Base-by-base conservation (phyloP, 768 basidiomycete species). In the Goffeauzyma gilvescens region DNA sequence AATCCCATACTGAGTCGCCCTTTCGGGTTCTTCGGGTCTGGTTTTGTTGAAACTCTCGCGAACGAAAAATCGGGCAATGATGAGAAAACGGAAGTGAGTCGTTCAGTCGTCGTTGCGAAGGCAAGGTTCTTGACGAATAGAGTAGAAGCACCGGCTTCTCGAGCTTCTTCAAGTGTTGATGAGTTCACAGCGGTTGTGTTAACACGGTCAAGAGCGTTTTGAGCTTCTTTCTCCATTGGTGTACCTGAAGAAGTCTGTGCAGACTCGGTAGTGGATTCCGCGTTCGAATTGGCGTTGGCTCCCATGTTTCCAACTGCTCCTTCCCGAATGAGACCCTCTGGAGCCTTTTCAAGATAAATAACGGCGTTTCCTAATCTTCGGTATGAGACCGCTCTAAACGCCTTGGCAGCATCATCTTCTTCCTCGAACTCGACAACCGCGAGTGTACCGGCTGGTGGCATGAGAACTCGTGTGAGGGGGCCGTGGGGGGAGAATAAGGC, bases 51-150 rank as follows among this genome's bases (percentile, higher is more conserved):
- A 5, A 95, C 73, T 13, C 82, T 78, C 17, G 86, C 82, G 57
- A 89, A 95, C 1, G 73, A 68, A 62, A 85, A 93, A 6, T 73
- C 76, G 2, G 82, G 77, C 0, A 96, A 68, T 46, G 76, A 69
- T 24, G 74, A 69, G 58, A 90, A 82, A 25, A 80, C 70, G 34
- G 74, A 68, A 4, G 66, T 65, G 12, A 98, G 69, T 18, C 76
- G 71, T 45, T 79, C 78, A 24, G 76, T 68, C 0, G 84, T 79
- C 24, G 89, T 95, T n/a, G 74, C 69, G 66, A 95, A 96, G n/a
- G 84, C 71, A 31, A 98, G 67, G 54, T 95, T 95, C 74, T 95
- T 95, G 64, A 95, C 70, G 62, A 85, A 95, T 12, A 95, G 72
- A 13, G 89, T 95, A 31, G 81, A 71, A 1, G 84, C 87, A 14